Base-by-base conservation (phyloP, 192 early-diverging fungal genomes). In the Gryganskiella cystojenkinii region DNA sequence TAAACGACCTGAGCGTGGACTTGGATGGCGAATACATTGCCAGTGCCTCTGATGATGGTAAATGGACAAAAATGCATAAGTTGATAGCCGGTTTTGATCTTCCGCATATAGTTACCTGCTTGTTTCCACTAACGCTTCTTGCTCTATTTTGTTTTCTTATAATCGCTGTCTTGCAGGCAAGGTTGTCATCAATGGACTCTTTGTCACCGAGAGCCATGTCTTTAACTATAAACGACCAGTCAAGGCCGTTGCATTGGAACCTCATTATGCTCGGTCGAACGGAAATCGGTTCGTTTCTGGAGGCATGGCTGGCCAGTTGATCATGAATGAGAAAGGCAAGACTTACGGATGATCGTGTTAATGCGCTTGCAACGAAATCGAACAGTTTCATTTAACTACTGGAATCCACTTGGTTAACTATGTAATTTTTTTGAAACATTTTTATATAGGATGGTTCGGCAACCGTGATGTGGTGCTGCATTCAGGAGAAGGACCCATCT, bases 31-130 rank as follows among this genome's bases (percentile, higher is more conserved):
- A 99, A 79, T 98, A 87, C 64, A 90, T 98, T 44, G 96, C 94
- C 10, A 96, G 92, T 75, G 94, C 96, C 4, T 93, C 93, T 25
- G 94, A 96, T 62, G 97, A 98, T 79, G 97, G 94, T 91, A 85
- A 52, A 28, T 52, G 34, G n/a, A 35, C 55, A 9, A 54, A n/a
- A 53, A 14, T 22, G 11, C 44, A 63, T 31, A 34, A 52, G n/a
- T n/a, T n/a, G n/a, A 37, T 45, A 54, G 49, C 33, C 25, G 30
- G 11, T 49, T 54, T 31, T 34, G 14, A 25, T n/a, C 22, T 30
- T 43, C 40, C 20, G n/a, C n/a, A n/a, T n/a, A n/a, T n/a, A n/a
- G n/a, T n/a, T n/a, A n/a, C n/a, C n/a, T n/a, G n/a, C n/a, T n/a
- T n/a, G n/a, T n/a, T n/a, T n/a, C n/a, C n/a, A n/a, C n/a, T n/a